Evolutionary conservation across 2,329 filamentous ascomycete species (phyloP).

Genomic region (Aureobasidium sp.): DNA sequence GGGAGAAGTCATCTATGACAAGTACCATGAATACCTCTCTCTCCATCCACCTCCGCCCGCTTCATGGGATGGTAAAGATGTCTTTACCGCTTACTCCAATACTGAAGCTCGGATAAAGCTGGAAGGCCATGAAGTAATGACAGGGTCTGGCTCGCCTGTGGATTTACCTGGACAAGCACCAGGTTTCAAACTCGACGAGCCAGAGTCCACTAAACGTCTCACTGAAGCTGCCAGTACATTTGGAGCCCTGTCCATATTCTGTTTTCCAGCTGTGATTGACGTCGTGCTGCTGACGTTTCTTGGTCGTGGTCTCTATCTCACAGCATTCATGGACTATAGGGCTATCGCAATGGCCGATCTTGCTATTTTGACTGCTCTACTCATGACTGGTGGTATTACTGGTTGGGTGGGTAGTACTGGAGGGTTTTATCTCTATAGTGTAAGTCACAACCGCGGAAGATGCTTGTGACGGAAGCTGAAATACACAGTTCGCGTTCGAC

Average conservation of each 20-base stretch:
- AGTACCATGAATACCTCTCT: constrained; percentile 15
- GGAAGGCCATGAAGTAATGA: constrained; percentile 15
- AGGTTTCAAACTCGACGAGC: constrained; percentile 16
- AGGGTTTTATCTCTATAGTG: constrained; percentile 46
- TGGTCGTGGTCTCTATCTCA: constrained; percentile 55
- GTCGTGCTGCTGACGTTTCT: constrained; percentile 52
- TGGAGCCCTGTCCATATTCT: constrained; percentile 43
- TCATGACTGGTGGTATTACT: constrained; percentile 54
- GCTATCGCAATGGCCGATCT: constrained; percentile 16
- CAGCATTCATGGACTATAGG: constrained; percentile 44
- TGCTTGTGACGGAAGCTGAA: background rate
- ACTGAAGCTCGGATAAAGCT: constrained; percentile 23
- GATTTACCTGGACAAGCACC: constrained; percentile 15
- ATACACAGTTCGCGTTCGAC: constrained; percentile 17
- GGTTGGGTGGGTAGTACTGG: constrained; percentile 58
- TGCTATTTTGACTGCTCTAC: constrained; percentile 28
- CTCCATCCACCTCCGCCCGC: constrained; percentile 18
- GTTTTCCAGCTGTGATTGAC: constrained; percentile 55
- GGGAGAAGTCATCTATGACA: constrained; percentile 18
- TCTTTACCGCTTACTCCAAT: constrained; percentile 18
- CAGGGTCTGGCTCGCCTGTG: constrained; percentile 15
- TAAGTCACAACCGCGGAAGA: background rate
- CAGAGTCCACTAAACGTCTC: constrained; percentile 7
- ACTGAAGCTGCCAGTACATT: constrained; percentile 7
- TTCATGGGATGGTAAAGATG: constrained; percentile 18